Conservation (phyloP, 441 rosid species). For the Oxalis stricta region DNA sequence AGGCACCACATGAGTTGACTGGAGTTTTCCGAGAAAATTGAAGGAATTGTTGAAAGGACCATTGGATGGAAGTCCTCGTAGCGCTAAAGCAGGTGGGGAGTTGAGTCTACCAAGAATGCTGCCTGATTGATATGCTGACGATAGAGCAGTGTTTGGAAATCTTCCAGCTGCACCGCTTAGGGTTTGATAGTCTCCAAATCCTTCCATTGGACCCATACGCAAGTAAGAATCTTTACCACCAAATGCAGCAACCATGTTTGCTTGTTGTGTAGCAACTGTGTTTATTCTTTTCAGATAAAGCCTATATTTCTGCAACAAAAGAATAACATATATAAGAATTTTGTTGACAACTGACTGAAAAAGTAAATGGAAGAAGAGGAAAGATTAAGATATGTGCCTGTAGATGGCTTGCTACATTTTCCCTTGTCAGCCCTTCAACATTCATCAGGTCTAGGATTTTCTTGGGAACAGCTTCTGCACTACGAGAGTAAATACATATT, state of each 20-base stretch:
- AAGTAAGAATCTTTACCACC: conserved; percentile 51
- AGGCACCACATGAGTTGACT: conserved; percentile 25
- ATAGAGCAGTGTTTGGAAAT: conserved; percentile 24
- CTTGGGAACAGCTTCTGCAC: conserved; percentile 90
- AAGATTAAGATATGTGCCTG: conserved; percentile 35
- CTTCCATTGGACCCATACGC: conserved; percentile 43
- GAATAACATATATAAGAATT: neutral
- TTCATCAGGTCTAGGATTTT: conserved; percentile 91
- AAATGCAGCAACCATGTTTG: conserved; percentile 28
- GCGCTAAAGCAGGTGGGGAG: conserved; percentile 40
- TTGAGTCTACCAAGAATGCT: conserved; percentile 53
- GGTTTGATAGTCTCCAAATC: conserved; percentile 42
- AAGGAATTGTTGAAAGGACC: conserved; percentile 29
- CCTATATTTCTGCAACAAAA: conserved; percentile 70
- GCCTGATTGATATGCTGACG: conserved; percentile 38
- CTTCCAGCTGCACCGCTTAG: conserved; percentile 44
- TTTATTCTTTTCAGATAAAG: conserved; percentile 65
- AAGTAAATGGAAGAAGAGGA: neutral
- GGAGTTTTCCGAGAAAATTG: conserved; percentile 33
- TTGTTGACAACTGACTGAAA: neutral
- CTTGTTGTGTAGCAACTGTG: conserved; percentile 32
- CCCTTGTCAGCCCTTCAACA: conserved; percentile 82
- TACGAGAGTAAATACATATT: neutral
- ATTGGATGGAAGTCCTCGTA: conserved; percentile 48
- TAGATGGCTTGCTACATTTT: conserved; percentile 96